phyloP scores from a whole-genome alignment of 495 filamentous ascomycete species.

The Penicillium crystallinum region DNA sequence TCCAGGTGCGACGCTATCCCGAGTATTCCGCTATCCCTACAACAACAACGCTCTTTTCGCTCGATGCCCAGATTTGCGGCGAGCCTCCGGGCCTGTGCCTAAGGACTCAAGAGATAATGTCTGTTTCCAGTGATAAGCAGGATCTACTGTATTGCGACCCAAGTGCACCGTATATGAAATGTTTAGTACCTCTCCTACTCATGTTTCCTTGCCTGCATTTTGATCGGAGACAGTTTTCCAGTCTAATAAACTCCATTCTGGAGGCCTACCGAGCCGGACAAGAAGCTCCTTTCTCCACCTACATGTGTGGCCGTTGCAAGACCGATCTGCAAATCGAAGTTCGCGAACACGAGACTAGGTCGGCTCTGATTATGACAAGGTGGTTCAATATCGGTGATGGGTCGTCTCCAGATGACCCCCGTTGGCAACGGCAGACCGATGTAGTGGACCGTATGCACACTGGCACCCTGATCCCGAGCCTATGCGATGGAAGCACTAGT shows the following conservation, averaged over 20 bases:
- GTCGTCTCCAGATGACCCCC: not conserved
- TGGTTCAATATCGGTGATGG: not conserved
- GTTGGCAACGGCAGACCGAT: not conserved
- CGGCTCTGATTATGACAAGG: not conserved
- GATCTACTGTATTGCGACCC: not conserved
- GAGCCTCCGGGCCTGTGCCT: constrained; percentile 1
- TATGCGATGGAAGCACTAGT: not conserved
- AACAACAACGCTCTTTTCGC: constrained; percentile 2
- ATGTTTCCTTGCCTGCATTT: not conserved
- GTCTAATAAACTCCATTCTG: not conserved
- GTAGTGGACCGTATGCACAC: not conserved
- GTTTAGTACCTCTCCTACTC: not conserved
- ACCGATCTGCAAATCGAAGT: not conserved
- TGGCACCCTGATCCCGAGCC: not conserved
- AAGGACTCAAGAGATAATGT: not conserved
- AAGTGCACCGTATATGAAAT: not conserved
- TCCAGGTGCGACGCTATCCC: not conserved
- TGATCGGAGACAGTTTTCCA: not conserved
- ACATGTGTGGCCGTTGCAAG: not conserved
- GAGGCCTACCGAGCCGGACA: not conserved
- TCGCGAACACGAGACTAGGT: not conserved
- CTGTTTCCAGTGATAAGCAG: not conserved
- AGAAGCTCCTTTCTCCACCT: not conserved
- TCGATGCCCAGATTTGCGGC: not conserved
- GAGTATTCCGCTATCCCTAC: not conserved